A percentile compares a stretch with the other conserved stretches of the same genome.
Evolutionary conservation across 352 stramenopile genomes (phyloP).

Genomic region (Pythium plurisporium): DNA sequence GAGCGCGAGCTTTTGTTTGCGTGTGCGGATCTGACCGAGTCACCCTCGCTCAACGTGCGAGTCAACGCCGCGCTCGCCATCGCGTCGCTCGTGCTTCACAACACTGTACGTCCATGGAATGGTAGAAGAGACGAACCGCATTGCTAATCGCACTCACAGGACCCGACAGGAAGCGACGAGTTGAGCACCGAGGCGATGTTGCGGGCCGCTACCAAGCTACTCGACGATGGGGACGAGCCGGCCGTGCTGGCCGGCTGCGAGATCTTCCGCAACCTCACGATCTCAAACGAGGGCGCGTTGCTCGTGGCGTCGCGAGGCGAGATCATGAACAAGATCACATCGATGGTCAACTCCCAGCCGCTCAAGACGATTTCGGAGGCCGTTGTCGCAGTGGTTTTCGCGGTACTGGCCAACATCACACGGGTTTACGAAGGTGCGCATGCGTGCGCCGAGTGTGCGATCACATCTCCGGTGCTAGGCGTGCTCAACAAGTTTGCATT

Average conservation of each 20-base stretch:
- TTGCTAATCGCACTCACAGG: neutral
- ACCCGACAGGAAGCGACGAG: constrained; percentile 27
- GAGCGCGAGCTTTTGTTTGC: constrained; percentile 48
- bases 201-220: constrained; percentile 33
- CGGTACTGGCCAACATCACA: constrained; percentile 52
- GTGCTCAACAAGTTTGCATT: constrained; percentile 53
- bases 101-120: constrained; percentile 43
- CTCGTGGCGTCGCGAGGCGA: constrained; percentile 36
- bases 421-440: constrained; percentile 49
- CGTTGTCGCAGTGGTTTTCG: constrained; percentile 35
- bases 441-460: constrained; percentile 31
- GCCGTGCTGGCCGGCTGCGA: constrained; percentile 42
- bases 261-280: constrained; percentile 53
- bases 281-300: constrained; percentile 52
- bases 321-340: constrained; percentile 36
- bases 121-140: too few relatives aligned
- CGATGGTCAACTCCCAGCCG: constrained; percentile 40
- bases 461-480: constrained; percentile 43
- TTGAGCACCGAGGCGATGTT: constrained; percentile 52
- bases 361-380: constrained; percentile 35
- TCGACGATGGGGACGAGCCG: constrained; percentile 37
- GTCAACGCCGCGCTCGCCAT: constrained; percentile 40
- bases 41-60: constrained; percentile 35
- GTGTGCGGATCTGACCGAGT: constrained; percentile 46
- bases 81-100: constrained; percentile 49